Evolutionary conservation across 371 early-diverging fungal genomes (phyloP), one percentile per base, ranked within the genome.

Genomic region (Rhizomucor pusillus): DNA sequence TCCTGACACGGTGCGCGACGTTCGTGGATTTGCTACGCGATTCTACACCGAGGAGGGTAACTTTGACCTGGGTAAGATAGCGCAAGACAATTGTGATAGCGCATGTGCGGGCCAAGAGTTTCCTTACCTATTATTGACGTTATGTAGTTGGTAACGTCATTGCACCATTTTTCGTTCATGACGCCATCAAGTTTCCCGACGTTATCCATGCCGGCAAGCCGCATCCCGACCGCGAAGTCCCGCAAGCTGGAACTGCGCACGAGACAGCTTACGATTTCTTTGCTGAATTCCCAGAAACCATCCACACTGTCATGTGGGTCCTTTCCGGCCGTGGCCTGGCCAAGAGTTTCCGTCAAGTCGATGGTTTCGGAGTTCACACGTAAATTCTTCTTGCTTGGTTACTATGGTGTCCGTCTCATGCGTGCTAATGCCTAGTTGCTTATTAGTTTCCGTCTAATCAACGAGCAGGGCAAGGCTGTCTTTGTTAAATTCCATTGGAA

Each of bases 21-120:
- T 73, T 14, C 77, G 78, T 35, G 84, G 84, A 3, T 84, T 84
- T 58, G 77, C 84, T 20, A 50, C 69, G n/a, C 73, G 77, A 25
- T 77, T 84, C 56, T 84, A 79, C 57, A 84, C 84, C 2, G 80
- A 79, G 13, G 81, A 84, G 66, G 83, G 83, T 22, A 67, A 66
- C 41, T 80, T 71, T 60, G 84, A 70, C 57, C 33, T 68, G 43
- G 54, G 60, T 60, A 48, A 43, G 40, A 23, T 29, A 29, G 25
- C 13, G 14, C 19, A 46, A 23, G 5, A 6, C 18, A 12, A 16
- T 19, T 13, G 23, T 5, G 5, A 19, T 46, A 20, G 2, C 24
- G 46, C n/a, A n/a, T n/a, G n/a, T n/a, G n/a, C n/a, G n/a, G n/a
- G n/a, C n/a, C n/a, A n/a, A n/a, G 13, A 46, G 46, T 22, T 18